A percentile compares a stretch with the other conserved stretches of the same genome.
These are phyloP conservation scores for Cryptomeria japonica DNA, from an alignment of 75 land plant genomes.

Conservation along the genomic window DNA sequence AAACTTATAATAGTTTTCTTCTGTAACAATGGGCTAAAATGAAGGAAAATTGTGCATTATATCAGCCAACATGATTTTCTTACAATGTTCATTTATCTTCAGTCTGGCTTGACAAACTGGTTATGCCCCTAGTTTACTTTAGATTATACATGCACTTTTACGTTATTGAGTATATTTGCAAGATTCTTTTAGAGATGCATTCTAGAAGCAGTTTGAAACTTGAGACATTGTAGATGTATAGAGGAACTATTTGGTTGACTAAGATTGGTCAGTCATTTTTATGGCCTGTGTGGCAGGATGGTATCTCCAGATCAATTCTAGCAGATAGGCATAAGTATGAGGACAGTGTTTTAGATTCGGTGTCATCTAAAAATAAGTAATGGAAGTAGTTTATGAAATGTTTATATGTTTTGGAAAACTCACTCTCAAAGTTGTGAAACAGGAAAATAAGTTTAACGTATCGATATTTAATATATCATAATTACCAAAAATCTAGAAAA, in stretches of 20 bases:
- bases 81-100: not conserved
- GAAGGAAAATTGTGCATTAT: not conserved
- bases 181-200: not conserved
- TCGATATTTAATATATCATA: not conserved
- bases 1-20: not conserved
- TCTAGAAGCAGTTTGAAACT: not conserved
- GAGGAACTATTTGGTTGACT: not conserved
- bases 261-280: not conserved
- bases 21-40: not conserved
- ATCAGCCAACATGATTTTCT: not conserved
- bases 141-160: not conserved
- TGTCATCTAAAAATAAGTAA: not conserved
- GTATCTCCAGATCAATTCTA: not conserved
- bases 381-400: not conserved
- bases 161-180: not conserved
- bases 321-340: not conserved
- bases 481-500: not conserved
- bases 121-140: not conserved
- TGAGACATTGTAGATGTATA: not conserved
- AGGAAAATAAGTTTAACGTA: not conserved
- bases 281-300: not conserved
- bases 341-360: not conserved
- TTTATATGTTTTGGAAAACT: not conserved
- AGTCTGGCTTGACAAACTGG: not conserved
- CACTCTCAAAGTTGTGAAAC: not conserved